phyloP scores from a whole-genome alignment of 2,329 filamentous ascomycete genomes.

The Colletotrichum sp. region DNA sequence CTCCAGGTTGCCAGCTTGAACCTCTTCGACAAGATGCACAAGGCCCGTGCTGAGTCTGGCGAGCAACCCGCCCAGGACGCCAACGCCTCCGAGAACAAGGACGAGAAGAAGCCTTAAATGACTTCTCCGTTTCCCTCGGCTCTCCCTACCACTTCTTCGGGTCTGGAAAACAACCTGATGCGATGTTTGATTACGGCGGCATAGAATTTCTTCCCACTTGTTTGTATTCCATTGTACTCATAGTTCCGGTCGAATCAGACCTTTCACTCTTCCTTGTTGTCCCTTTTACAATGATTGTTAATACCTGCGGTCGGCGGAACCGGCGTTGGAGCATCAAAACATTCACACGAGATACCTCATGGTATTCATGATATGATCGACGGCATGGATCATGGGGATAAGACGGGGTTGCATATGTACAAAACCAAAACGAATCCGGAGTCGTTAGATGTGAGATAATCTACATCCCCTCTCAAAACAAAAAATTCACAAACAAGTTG shows the following conservation, averaged over 20 bases:
- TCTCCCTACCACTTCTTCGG: neutral
- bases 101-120: slow-evolving; percentile 69
- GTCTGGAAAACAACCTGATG: neutral
- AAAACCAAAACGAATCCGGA: slow-evolving; percentile 44
- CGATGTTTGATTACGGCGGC: slow-evolving; percentile 36
- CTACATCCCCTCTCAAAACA: slow-evolving; percentile 60
- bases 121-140: slow-evolving; percentile 26
- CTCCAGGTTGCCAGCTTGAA: slow-evolving; percentile 94
- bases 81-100: slow-evolving; percentile 69
- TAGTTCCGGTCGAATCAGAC: slow-evolving; percentile 38
- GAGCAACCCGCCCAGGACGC: slow-evolving; percentile 63
- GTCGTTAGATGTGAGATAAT: slow-evolving; percentile 53
- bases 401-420: slow-evolving; percentile 49
- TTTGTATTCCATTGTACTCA: slow-evolving; percentile 58
- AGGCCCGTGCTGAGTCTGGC: slow-evolving; percentile 77
- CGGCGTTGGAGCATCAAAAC: slow-evolving; percentile 60
- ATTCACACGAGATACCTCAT: slow-evolving; percentile 40
- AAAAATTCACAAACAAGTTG: neutral
- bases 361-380: slow-evolving; percentile 52
- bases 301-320: slow-evolving; percentile 49
- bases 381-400: slow-evolving; percentile 44
- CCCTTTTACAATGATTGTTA: slow-evolving; percentile 50
- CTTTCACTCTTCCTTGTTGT: slow-evolving; percentile 33
- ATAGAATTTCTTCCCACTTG: slow-evolving; percentile 36
- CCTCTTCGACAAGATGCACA: slow-evolving; percentile 99